Evolutionary conservation across 306 rosid species (phyloP), one percentile per base, ranked within the genome.

Genomic region (Gastrolobium bilobum): DNA sequence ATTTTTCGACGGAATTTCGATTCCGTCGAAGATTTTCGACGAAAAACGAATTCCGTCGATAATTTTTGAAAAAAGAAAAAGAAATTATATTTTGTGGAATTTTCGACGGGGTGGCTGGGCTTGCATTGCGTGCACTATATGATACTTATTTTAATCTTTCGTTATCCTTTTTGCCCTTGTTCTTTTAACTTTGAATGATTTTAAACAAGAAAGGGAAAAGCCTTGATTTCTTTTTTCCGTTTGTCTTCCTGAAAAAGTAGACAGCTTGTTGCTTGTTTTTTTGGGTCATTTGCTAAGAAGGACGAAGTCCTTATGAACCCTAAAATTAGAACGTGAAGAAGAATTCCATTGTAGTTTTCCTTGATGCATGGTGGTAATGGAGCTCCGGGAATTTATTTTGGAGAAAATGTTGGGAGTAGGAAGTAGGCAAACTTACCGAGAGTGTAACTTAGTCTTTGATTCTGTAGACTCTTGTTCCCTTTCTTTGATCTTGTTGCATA

Each of bases 61-160:
- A n/a, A n/a, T n/a, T n/a, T n/a, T n/a, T n/a, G n/a, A n/a, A n/a
- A n/a, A n/a, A n/a, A n/a, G n/a, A n/a, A n/a, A n/a, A n/a, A n/a
- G n/a, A n/a, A n/a, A n/a, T n/a, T n/a, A n/a, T n/a, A n/a, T n/a
- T n/a, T n/a, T n/a, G n/a, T n/a, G n/a, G n/a, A n/a, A n/a, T n/a
- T n/a, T n/a, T n/a, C n/a, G n/a, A n/a, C n/a, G n/a, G n/a, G 81
- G 31, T 83, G 81, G 26, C 48, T 13, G 85, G 58, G 71, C 80
- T 78, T 75, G 73, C 85, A 81, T 61, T 60, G 77, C 80, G 73
- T 78, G 67, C 82, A 35, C 67, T 82, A 60, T 73, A 64, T 77
- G 37, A 73, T 64, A 20, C 63, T 39, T 77, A 73, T 57, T 80
- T 74, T 57, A n/a, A n/a, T 30, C 30, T n/a, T n/a, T n/a, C n/a